Evolutionary conservation across 345 rosid species (phyloP).

Genomic region (Fremontodendron californicum): DNA sequence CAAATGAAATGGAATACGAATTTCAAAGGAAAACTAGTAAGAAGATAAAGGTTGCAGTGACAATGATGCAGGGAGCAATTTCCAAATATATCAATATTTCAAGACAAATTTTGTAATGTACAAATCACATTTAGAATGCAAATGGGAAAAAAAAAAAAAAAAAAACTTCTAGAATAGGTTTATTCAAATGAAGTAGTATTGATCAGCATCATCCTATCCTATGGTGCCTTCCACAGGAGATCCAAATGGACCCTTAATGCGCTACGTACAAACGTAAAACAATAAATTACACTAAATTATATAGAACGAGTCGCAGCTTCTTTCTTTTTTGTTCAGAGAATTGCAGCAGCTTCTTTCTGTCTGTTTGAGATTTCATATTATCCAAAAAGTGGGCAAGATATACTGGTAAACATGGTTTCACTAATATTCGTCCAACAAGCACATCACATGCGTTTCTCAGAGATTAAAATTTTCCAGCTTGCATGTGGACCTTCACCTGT

Average conservation of each 20-base stretch:
- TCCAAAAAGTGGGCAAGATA: not conserved
- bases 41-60: not conserved
- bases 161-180: too few relatives aligned
- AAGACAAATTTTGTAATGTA: not conserved
- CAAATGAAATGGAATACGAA: not conserved
- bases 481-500: constrained; percentile 59
- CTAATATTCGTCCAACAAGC: not conserved
- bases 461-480: constrained; percentile 54
- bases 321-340: not conserved
- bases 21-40: not conserved
- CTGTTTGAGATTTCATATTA: not conserved
- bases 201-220: not conserved
- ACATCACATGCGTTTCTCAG: constrained; percentile 40
- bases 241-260: too few relatives aligned
- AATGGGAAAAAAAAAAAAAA: not conserved
- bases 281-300: not conserved
- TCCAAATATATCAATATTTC: too few relatives aligned
- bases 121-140: not conserved
- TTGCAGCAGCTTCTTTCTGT: not conserved
- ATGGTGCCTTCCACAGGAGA: too few relatives aligned
- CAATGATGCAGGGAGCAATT: too few relatives aligned
- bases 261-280: too few relatives aligned
- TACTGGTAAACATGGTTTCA: not conserved
- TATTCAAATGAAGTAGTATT: not conserved
- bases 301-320: not conserved